phyloP scores from a whole-genome alignment of 78 protist species.

The Planoprotostelium fungivorum region DNA sequence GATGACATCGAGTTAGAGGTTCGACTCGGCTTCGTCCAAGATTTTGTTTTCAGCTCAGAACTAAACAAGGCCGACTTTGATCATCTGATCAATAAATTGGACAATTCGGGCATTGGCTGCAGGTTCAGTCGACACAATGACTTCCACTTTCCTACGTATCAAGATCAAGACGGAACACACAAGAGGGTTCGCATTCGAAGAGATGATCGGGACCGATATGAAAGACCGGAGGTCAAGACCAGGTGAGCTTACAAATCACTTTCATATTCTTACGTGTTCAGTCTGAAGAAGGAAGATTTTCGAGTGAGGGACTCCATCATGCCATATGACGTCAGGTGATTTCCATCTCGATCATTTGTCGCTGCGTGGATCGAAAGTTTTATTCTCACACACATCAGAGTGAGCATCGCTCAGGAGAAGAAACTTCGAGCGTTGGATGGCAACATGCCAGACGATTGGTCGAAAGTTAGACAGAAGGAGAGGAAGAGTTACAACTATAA shows the following conservation, averaged over 20 bases:
- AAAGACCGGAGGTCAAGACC: background rate
- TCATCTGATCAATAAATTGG: background rate
- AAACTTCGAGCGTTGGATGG: background rate
- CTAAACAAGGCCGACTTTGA: background rate
- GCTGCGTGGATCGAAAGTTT: no score
- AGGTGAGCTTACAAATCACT: background rate
- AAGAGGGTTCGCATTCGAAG: background rate
- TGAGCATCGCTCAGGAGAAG: background rate
- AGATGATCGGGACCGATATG: background rate
- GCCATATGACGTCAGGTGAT: background rate
- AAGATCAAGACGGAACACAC: no score
- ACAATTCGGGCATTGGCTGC: background rate
- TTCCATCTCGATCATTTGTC: no score
- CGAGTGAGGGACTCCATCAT: background rate
- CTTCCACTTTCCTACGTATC: background rate
- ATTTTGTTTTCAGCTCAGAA: background rate
- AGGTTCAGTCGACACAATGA: background rate
- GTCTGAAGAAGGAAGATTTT: background rate
- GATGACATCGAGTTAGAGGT: background rate
- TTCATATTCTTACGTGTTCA: no score
- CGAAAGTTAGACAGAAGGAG: background rate
- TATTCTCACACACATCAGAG: no score
- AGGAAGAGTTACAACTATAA: background rate
- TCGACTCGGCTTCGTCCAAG: background rate
- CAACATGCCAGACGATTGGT: background rate